Evolutionary conservation across 2,329 filamentous ascomycete species (phyloP).

Genomic region (Fusarium tjaetaba): DNA sequence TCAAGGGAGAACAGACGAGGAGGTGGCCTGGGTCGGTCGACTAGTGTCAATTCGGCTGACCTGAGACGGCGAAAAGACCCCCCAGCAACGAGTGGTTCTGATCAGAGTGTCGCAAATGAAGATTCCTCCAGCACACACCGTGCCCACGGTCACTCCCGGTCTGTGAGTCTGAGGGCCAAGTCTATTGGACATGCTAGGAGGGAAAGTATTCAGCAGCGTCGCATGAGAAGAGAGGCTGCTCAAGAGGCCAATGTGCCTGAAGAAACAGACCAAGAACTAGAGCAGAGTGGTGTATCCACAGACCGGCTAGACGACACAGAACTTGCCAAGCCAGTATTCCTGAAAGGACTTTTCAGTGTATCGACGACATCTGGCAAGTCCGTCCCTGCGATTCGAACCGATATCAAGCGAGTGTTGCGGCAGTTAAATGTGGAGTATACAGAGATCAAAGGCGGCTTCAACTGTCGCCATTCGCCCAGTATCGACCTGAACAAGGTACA

Average conservation of each 20-base stretch:
- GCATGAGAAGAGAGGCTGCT: slow-evolving; percentile 76
- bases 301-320: slow-evolving; percentile 75
- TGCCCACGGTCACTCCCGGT: slow-evolving; percentile 62
- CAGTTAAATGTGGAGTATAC: slow-evolving; percentile 90
- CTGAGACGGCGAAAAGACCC: slow-evolving; percentile 78
- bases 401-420: slow-evolving; percentile 89
- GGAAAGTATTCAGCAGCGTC: slow-evolving; percentile 90
- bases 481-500: slow-evolving; percentile 83
- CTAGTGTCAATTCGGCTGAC: slow-evolving; percentile 91
- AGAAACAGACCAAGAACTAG: slow-evolving; percentile 85
- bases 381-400: slow-evolving; percentile 82
- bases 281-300: slow-evolving; percentile 68
- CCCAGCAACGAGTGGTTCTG: slow-evolving; percentile 80
- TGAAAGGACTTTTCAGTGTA: slow-evolving; percentile 97
- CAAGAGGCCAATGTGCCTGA: slow-evolving; percentile 85
- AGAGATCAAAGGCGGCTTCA: slow-evolving; percentile 94
- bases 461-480: slow-evolving; percentile 86
- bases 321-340: slow-evolving; percentile 89
- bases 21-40: slow-evolving; percentile 79
- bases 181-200: slow-evolving; percentile 88
- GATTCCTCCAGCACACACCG: slow-evolving; percentile 62
- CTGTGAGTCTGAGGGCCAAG: slow-evolving; percentile 78
- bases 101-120: slow-evolving; percentile 72
- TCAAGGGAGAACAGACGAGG: slow-evolving; percentile 68
- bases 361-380: slow-evolving; percentile 95